Conservation (phyloP, 2,329 filamentous ascomycete species). For the Neonectria coccinea region DNA sequence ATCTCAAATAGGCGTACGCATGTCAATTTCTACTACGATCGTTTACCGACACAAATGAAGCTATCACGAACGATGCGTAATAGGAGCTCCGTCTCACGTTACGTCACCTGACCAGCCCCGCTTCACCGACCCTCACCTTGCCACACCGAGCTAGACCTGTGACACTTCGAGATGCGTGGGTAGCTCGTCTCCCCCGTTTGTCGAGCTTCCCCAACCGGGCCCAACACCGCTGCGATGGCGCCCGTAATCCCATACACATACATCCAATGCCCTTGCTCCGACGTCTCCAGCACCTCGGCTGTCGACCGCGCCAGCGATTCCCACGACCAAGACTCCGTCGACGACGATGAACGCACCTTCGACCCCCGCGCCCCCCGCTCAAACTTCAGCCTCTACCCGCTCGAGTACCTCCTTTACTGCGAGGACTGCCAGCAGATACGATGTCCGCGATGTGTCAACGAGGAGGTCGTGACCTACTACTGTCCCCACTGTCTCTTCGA, state of each 20-base stretch:
- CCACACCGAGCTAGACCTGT: conserved; percentile 26
- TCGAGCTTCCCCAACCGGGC: conserved; percentile 33
- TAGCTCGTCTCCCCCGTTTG: conserved; percentile 33
- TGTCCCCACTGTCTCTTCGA: conserved; percentile 97
- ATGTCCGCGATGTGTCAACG: conserved; percentile 89
- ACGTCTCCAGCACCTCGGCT: conserved; percentile 61
- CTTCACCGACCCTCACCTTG: conserved; percentile 26
- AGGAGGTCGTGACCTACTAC: conserved; percentile 95
- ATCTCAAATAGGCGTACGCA: background rate
- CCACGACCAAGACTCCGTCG: conserved; percentile 55
- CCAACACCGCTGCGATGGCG: conserved; percentile 55
- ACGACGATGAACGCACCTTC: conserved; percentile 83
- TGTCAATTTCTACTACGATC: background rate
- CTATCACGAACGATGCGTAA: background rate
- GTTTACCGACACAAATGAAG: background rate
- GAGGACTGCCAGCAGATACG: conserved; percentile 97
- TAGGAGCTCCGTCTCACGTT: background rate
- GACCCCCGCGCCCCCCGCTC: conserved; percentile 86
- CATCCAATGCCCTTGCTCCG: conserved; percentile 75
- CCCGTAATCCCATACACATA: conserved; percentile 71
- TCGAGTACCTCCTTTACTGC: conserved; percentile 95
- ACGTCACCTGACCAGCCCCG: conserved; percentile 35
- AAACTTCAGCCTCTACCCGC: conserved; percentile 91
- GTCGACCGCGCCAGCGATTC: conserved; percentile 49
- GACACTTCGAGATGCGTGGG: conserved; percentile 30